A percentile compares a stretch with the other conserved stretches of the same genome.
These are phyloP conservation scores for Lepiota subincarnata DNA, from an alignment of 768 basidiomycete genomes.

Conservation along the genomic window DNA sequence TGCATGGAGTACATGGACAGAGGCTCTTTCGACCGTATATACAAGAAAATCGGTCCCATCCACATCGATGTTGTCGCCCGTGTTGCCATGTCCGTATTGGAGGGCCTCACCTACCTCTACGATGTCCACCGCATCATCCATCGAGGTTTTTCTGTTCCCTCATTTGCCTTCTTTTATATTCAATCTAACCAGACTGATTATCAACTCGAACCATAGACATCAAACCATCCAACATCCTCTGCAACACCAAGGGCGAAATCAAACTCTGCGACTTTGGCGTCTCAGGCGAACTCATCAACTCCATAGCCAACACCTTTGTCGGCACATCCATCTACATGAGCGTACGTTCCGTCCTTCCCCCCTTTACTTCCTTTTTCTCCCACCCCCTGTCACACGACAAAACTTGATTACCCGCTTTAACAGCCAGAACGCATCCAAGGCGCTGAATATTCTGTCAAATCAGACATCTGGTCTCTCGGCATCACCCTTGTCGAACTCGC, in stretches of 20 bases:
- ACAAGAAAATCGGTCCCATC: conserved; percentile 90
- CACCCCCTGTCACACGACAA: neutral
- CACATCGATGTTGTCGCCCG: conserved; percentile 90
- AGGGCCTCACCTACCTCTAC: conserved; percentile 94
- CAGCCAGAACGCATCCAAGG: conserved; percentile 99
- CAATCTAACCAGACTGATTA: neutral
- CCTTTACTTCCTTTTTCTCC: neutral
- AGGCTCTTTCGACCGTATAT: conserved; percentile 90
- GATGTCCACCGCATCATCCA: conserved; percentile 98
- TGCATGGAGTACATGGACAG: conserved; percentile 98
- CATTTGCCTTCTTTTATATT: neutral
- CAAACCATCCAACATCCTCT: conserved; percentile 97
- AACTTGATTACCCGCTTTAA: neutral
- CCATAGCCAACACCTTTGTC: conserved; percentile 98
- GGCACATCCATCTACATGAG: conserved; percentile 99
- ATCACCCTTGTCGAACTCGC: conserved; percentile 96
- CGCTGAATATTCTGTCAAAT: conserved; percentile 96
- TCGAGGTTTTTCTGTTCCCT: conserved; percentile 59
- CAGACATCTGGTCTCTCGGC: conserved; percentile 98
- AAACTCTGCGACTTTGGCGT: conserved; percentile 99
- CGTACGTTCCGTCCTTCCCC: conserved; percentile 44
- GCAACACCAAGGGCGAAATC: conserved; percentile 91
- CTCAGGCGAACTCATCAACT: conserved; percentile 97
- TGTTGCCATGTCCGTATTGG: conserved; percentile 89
- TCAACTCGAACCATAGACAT: conserved; percentile 77